Conservation (phyloP, 2,329 filamentous ascomycete species). For the Sclerotinia minor region DNA sequence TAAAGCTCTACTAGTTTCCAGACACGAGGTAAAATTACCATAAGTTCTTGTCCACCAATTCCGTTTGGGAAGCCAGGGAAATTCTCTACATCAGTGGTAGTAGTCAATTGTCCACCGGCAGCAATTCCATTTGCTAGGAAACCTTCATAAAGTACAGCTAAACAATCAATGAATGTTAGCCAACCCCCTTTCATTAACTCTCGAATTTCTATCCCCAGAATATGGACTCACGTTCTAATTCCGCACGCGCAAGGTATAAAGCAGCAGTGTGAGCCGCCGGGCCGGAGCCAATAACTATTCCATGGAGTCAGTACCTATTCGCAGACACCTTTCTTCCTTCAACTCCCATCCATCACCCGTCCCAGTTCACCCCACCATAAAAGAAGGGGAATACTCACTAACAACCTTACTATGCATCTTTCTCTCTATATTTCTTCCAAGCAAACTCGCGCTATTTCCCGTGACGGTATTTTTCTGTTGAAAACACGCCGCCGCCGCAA, state of each 20-base stretch:
- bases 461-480: slow-evolving; percentile 55
- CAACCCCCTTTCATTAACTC: slow-evolving; percentile 39
- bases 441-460: slow-evolving; percentile 33
- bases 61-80: slow-evolving; percentile 91
- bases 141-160: slow-evolving; percentile 89
- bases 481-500: slow-evolving; percentile 66
- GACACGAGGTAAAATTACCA: slow-evolving; percentile 49
- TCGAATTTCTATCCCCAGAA: neutral
- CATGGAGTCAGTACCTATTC: slow-evolving; percentile 26
- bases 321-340: neutral
- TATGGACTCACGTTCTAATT: slow-evolving; percentile 66
- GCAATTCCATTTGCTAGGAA: slow-evolving; percentile 97
- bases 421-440: slow-evolving; percentile 42
- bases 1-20: neutral
- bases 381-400: slow-evolving; percentile 59
- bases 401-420: slow-evolving; percentile 94
- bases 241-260: slow-evolving; percentile 91
- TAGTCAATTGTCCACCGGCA: slow-evolving; percentile 93
- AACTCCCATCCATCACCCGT: neutral
- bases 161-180: neutral
- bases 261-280: slow-evolving; percentile 97
- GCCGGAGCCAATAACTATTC: slow-evolving; percentile 82
- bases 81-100: slow-evolving; percentile 98
- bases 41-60: slow-evolving; percentile 83
- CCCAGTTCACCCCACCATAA: neutral